phyloP scores from a whole-genome alignment of 176 grass and related monocot genomes.

The Hordeum marinum region DNA sequence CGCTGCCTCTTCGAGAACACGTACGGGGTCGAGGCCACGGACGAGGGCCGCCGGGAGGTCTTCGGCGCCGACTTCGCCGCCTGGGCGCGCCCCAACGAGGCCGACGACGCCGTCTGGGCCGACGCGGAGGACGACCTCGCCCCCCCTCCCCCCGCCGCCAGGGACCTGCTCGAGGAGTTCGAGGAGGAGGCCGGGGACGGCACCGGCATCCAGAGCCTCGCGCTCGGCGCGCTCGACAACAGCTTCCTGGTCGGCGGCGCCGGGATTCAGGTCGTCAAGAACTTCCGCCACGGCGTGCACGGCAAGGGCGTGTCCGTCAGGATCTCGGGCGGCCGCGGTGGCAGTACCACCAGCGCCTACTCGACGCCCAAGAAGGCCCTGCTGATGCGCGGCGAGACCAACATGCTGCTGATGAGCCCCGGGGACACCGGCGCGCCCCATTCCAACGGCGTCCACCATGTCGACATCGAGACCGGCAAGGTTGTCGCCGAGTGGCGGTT shows the following conservation, averaged over 20 bases:
- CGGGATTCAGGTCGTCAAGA: conserved; percentile 82
- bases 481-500: conserved; percentile 80
- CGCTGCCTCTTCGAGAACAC: conserved; percentile 88
- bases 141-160: conserved; percentile 1
- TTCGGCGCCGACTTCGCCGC: conserved; percentile 87
- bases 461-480: conserved; percentile 87
- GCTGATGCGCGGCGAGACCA: conserved; percentile 70
- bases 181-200: conserved; percentile 60
- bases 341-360: not conserved
- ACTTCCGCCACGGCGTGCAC: conserved; percentile 81
- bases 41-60: conserved; percentile 63
- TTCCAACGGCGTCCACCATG: conserved; percentile 60
- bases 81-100: conserved; percentile 56
- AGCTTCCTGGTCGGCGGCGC: conserved; percentile 79
- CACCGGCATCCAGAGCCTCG: conserved; percentile 75
- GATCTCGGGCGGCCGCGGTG: conserved; percentile 26
- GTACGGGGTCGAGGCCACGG: conserved; percentile 66
- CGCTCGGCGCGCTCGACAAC: conserved; percentile 88
- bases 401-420: conserved; percentile 90
- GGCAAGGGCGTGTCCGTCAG: conserved; percentile 71
- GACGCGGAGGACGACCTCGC: conserved; percentile 55
- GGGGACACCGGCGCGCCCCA: conserved; percentile 29
- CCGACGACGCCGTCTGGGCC: conserved; percentile 71
- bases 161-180: conserved; percentile 74
- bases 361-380: conserved; percentile 62